Evolutionary conservation across 2,329 filamentous ascomycete species (phyloP), one percentile per base, ranked within the genome.

Genomic region (Curvularia spicifera): DNA sequence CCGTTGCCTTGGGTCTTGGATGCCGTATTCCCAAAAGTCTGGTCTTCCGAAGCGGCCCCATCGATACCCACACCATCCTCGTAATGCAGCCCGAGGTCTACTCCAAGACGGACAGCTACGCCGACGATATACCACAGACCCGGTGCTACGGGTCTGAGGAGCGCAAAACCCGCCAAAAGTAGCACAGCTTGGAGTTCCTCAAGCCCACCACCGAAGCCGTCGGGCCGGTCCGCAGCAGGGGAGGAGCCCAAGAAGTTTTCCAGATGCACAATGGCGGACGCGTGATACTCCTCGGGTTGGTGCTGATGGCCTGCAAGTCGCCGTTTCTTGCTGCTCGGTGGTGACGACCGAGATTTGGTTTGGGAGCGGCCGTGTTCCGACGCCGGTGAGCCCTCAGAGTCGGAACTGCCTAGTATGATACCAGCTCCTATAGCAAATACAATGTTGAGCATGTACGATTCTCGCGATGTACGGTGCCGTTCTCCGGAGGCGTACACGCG

Each of bases 101-200:
- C 90, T 6, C 92, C 94, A 51, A 98, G 79, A 37, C 95, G 89
- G 59, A 96, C 90, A 5, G 94, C 94, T 43, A 97, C 93, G 10
- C 95, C 95, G 59, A 96, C 91, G 61, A 98, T 98, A 77, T 98
- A 98, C 94, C 94, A 98, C 44, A 98, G 80, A 13, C 95, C 95
- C 0, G 94, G 94, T 1, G 94, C 92, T 22, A 98, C 93, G 1
- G 95, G 95, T 53, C 94, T 85, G 62, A 98, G 83, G 48, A 99
- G 82, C 7, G 94, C 94, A 81, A 98, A 97, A 53, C 93, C 93
- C 44, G 94, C 93, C 45, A 98, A 82, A 42, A 98, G 81, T 48
- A 98, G 79, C 7, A 98, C 93, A n/a, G 93, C 93, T 73, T 98
- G 94, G 51, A 98, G 81, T 71, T 97, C 93, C 74, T 97, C 93